phyloP scores from a whole-genome alignment of 148 eudicot species.

The Rhododendron henanense region DNA sequence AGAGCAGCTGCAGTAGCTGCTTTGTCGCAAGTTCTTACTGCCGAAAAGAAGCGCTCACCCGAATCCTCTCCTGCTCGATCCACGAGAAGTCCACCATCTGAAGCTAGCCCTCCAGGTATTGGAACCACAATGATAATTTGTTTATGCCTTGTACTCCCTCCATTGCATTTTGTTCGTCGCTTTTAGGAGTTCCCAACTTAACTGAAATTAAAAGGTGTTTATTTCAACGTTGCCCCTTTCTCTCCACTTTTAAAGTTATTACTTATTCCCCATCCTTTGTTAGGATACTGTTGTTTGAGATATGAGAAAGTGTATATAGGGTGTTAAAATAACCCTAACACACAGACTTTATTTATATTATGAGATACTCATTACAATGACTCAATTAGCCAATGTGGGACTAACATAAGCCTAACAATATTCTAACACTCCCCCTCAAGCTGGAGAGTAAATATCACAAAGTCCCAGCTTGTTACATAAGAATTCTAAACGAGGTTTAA shows the following conservation, averaged over 20 bases:
- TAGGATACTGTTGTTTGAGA: too few relatives aligned
- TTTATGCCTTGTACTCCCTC: background rate
- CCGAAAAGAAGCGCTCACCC: conserved; percentile 67
- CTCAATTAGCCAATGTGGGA: too few relatives aligned
- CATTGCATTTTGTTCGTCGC: background rate
- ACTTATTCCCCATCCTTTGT: background rate
- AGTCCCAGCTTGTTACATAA: too few relatives aligned
- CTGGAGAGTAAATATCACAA: too few relatives aligned
- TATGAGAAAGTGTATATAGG: too few relatives aligned
- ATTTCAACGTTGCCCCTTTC: background rate
- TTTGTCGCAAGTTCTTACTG: conserved; percentile 82
- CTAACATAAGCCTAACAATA: too few relatives aligned
- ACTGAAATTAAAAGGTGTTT: background rate
- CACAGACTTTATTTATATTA: too few relatives aligned
- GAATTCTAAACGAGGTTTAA: too few relatives aligned
- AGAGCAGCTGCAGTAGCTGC: conserved; percentile 99
- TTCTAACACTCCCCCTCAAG: too few relatives aligned
- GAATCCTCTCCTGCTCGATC: conserved; percentile 61
- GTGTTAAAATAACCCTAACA: too few relatives aligned
- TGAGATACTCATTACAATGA: too few relatives aligned
- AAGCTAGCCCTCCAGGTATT: conserved; percentile 53
- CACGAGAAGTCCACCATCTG: conserved; percentile 56
- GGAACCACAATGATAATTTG: background rate
- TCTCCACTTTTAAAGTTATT: background rate
- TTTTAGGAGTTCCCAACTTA: background rate